Conservation (phyloP, 306 rosid species). For the Corylus americana region DNA sequence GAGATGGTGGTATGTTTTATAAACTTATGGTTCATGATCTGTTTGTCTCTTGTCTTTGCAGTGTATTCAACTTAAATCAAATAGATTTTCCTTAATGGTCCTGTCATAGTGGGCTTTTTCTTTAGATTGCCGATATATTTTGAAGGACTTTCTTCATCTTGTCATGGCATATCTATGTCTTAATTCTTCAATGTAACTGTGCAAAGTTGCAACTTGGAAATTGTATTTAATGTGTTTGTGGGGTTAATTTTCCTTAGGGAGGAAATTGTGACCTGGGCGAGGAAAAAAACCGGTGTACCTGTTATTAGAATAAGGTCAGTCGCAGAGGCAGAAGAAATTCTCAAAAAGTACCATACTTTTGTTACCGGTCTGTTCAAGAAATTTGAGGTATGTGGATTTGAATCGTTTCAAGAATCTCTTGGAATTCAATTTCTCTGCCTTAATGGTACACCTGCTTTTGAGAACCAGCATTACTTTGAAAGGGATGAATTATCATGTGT, state of each 20-base stretch:
- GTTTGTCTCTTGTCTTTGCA: not conserved
- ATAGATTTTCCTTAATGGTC: not conserved
- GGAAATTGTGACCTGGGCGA: slow-evolving; percentile 81
- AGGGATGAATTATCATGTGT: not conserved
- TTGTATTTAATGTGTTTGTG: slow-evolving; percentile 8
- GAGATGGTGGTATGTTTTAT: not conserved
- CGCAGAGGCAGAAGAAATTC: slow-evolving; percentile 58
- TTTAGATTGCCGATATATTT: not conserved
- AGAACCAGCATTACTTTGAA: not conserved
- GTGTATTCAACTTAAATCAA: not conserved
- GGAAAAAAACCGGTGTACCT: slow-evolving; percentile 77
- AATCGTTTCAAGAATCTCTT: not conserved
- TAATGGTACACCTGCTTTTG: not conserved
- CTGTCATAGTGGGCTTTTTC: not conserved
- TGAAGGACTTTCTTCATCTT: not conserved
- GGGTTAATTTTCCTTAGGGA: slow-evolving; percentile 53
- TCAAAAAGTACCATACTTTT: slow-evolving; percentile 59
- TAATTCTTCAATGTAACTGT: not conserved
- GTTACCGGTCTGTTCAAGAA: slow-evolving; percentile 66
- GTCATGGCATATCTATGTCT: not conserved
- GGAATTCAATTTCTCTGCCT: not conserved
- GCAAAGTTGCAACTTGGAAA: not conserved
- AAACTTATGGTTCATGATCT: not conserved
- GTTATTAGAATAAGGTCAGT: slow-evolving; percentile 54
- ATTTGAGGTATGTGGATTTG: slow-evolving; percentile 53